These are phyloP conservation scores for Aspergillus brasiliensis DNA, from an alignment of 2,329 filamentous ascomycete species.

Conservation along the genomic window DNA sequence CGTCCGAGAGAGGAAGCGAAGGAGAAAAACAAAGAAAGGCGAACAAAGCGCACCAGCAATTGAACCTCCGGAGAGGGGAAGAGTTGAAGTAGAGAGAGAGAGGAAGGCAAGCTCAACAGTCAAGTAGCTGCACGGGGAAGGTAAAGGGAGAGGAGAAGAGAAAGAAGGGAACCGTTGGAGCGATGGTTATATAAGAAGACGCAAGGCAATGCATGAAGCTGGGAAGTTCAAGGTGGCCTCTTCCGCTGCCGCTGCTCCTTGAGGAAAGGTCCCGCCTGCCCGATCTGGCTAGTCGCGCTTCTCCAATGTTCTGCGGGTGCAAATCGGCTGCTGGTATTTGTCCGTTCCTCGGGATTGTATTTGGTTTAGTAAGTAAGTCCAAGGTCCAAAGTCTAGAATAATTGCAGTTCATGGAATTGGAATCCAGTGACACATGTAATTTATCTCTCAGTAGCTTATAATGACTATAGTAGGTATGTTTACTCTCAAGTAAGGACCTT, in stretches of 20 bases:
- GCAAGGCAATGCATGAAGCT: constrained; percentile 22
- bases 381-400: not conserved
- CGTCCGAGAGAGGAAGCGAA: not conserved
- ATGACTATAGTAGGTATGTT: too few species aligned
- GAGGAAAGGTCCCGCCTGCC: constrained; percentile 16
- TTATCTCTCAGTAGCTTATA: too few species aligned
- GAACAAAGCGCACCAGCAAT: constrained; percentile 22
- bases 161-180: constrained; percentile 24
- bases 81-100: constrained; percentile 6
- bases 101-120: constrained; percentile 13
- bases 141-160: constrained; percentile 20
- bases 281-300: constrained; percentile 21
- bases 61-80: constrained; percentile 22
- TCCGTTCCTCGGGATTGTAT: not conserved
- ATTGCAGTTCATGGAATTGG: too few species aligned
- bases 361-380: not conserved
- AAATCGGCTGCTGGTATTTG: constrained; percentile 1
- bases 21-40: constrained; percentile 20
- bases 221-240: constrained; percentile 49
- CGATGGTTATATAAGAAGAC: constrained; percentile 35
- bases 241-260: constrained; percentile 31
- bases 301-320: constrained; percentile 19
- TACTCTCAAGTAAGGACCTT: too few species aligned
- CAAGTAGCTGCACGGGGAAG: constrained; percentile 7
- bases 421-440: too few species aligned